phyloP scores from a whole-genome alignment of 2,329 filamentous ascomycete genomes.

The Calonectria leucothoes region DNA sequence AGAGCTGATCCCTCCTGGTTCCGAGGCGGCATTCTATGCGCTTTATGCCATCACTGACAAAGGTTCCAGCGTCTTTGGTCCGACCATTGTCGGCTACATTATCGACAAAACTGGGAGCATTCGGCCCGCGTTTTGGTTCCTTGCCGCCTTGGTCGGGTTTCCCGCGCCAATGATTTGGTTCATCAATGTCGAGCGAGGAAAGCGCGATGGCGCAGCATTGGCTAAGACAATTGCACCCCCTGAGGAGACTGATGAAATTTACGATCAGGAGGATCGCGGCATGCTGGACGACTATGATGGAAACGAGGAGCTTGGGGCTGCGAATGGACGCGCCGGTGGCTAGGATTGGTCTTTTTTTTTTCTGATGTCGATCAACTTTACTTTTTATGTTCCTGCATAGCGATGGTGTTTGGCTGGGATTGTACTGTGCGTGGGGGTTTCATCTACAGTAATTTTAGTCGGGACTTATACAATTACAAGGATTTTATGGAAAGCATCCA shows the following conservation, averaged over 20 bases:
- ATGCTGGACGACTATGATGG: slow-evolving; percentile 46
- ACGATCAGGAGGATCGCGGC: slow-evolving; percentile 39
- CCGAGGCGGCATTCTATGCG: slow-evolving; percentile 95
- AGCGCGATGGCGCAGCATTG: slow-evolving; percentile 73
- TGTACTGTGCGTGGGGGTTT: slow-evolving; percentile 17
- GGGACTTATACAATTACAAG: background rate
- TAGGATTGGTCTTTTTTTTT: slow-evolving; percentile 20
- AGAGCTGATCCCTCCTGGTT: slow-evolving; percentile 92
- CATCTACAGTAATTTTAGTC: slow-evolving; percentile 16
- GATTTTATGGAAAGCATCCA: background rate
- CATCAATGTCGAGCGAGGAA: slow-evolving; percentile 86
- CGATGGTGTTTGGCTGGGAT: slow-evolving; percentile 36
- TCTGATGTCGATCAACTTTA: slow-evolving; percentile 11
- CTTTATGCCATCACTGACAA: slow-evolving; percentile 98
- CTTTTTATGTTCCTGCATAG: slow-evolving; percentile 32
- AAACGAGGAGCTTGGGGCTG: slow-evolving; percentile 27
- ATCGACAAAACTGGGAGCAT: slow-evolving; percentile 87
- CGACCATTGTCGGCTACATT: slow-evolving; percentile 91
- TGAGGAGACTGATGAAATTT: slow-evolving; percentile 31
- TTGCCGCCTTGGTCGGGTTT: slow-evolving; percentile 84
- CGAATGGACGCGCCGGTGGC: slow-evolving; percentile 19
- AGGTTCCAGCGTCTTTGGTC: slow-evolving; percentile 92
- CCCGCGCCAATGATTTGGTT: slow-evolving; percentile 87
- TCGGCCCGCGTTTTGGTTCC: slow-evolving; percentile 90
- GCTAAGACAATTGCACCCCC: slow-evolving; percentile 65